Evolutionary conservation across 2,329 filamentous ascomycete species (phyloP), one percentile per base, ranked within the genome.

Genomic region (Geosmithia morbida): DNA sequence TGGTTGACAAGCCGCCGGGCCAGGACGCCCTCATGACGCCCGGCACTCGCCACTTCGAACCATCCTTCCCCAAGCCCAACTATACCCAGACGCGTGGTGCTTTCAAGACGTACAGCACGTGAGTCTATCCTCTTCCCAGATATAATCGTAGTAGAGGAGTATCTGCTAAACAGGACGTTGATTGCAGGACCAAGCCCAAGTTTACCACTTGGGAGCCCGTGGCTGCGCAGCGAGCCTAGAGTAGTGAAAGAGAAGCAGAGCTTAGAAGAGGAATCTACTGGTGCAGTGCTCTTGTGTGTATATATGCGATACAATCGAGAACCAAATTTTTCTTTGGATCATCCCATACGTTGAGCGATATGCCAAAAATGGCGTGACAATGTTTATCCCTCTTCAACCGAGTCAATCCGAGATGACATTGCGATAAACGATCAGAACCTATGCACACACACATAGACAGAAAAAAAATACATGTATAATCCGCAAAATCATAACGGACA

Each of bases 41-140:
- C 46, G 73, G 79, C 55, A 65, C 79, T 44, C 77, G 87, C 52
- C 64, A 72, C 39, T 97, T 89, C 85, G 88, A 95, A 63, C 73
- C 81, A 50, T 72, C 74, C 48, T 74, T 75, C 69, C 62, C 90
- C 59, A 71, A 81, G 52, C 81, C 85, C 52, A 92, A 87, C 64
- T 70, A 79, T 56, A 96, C 92, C 26, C 69, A 74, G 59, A 83
- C 76, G 51, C 77, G 84, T 52, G 87, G 77, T 50, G 89, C 88
- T 41, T 98, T 82, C 73, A 94, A 86, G 73, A 80, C 92, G 33
- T 98, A 96, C 69, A 95, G 74, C 71, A 98, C 92, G 89, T 97
- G 68, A 66, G 89, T 81, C 11, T 37, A 11, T 37, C 33, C 8
- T 26, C 33, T 17, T 18, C 26, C 18, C n/a, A 20, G 20, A 6